phyloP scores from a whole-genome alignment of 768 basidiomycete species.

The Pleurotus tuber-regium region DNA sequence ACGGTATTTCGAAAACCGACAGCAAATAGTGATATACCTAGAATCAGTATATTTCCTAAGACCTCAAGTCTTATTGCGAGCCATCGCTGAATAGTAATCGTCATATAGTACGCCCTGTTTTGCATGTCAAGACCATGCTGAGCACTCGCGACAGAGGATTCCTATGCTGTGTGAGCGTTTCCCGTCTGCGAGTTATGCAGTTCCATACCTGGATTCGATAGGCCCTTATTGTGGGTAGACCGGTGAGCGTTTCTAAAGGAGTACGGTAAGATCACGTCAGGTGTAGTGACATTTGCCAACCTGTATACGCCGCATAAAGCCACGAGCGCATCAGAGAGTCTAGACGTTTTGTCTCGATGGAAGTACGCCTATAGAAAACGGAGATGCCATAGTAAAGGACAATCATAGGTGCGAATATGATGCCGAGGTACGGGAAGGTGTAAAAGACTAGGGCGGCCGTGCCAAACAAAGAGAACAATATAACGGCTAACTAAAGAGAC shows the following conservation, averaged over 20 bases:
- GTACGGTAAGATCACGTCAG: background rate
- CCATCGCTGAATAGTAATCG: slow-evolving; percentile 65
- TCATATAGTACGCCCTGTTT: slow-evolving; percentile 64
- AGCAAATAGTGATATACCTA: slow-evolving; percentile 72
- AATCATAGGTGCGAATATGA: slow-evolving; percentile 33
- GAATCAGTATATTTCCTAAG: slow-evolving; percentile 60
- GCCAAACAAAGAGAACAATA: slow-evolving; percentile 46
- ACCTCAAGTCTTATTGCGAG: slow-evolving; percentile 61
- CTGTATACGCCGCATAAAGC: slow-evolving; percentile 56
- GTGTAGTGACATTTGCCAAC: slow-evolving; percentile 25
- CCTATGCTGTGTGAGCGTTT: slow-evolving; percentile 21
- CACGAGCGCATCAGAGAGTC: slow-evolving; percentile 59
- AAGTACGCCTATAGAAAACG: slow-evolving; percentile 53
- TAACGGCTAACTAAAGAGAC: slow-evolving; percentile 35
- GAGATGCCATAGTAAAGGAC: slow-evolving; percentile 33
- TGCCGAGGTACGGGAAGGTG: slow-evolving; percentile 61
- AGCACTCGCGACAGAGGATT: slow-evolving; percentile 45
- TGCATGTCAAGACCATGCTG: slow-evolving; percentile 55
- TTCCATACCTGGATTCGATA: slow-evolving; percentile 58
- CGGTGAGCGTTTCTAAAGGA: slow-evolving; percentile 57
- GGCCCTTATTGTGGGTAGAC: slow-evolving; percentile 59
- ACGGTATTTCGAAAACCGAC: slow-evolving; percentile 56
- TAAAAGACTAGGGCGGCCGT: slow-evolving; percentile 62
- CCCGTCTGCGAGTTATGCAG: slow-evolving; percentile 9
- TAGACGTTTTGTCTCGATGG: slow-evolving; percentile 62